These are phyloP conservation scores for Backusella parvicylindrica DNA, from an alignment of 192 early-diverging fungal genomes.

Conservation along the genomic window DNA sequence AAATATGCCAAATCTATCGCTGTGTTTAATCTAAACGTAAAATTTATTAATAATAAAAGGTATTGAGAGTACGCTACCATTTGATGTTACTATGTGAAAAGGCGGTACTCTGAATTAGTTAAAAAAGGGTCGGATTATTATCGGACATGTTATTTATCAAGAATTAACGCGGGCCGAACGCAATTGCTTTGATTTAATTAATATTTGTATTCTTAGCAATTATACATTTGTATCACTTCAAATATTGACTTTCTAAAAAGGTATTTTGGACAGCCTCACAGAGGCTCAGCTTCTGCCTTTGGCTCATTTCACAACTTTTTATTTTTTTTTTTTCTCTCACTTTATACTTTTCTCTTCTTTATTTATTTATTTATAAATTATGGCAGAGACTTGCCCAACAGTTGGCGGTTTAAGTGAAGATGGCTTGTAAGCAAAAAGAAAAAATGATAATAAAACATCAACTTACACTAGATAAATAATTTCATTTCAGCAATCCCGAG, in stretches of 20 bases:
- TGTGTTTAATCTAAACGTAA: too few species aligned
- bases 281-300: not conserved
- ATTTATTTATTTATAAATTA: not conserved
- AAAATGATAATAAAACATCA: not conserved
- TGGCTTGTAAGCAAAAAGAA: constrained; percentile 19
- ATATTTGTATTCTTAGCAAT: not conserved
- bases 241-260: not conserved
- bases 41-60: too few species aligned
- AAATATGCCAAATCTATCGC: too few species aligned
- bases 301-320: not conserved
- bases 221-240: not conserved
- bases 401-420: constrained; percentile 15
- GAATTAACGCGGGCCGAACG: too few species aligned
- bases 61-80: too few species aligned
- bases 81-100: too few species aligned
- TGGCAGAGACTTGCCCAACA: constrained; percentile 21
- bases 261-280: not conserved
- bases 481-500: constrained; percentile 22
- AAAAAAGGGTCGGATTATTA: too few species aligned
- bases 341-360: not conserved
- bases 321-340: not conserved
- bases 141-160: too few species aligned
- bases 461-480: not conserved
- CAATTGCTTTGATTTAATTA: too few species aligned
- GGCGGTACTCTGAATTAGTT: too few species aligned